Conservation (phyloP, 2,329 filamentous ascomycete species). For the Fusarium transvaalense region DNA sequence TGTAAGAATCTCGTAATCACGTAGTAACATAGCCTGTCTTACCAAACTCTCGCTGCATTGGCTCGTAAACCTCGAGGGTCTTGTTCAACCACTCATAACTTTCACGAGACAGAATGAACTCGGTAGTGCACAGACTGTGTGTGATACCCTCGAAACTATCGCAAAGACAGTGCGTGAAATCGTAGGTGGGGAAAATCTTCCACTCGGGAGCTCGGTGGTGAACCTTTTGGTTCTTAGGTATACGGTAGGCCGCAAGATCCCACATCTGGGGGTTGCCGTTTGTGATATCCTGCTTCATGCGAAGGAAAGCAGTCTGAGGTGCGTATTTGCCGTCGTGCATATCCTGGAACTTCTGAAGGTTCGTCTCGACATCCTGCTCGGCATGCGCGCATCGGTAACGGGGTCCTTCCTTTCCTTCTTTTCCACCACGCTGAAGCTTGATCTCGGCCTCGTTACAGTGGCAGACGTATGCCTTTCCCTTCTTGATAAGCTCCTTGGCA, state of each 20-base stretch:
- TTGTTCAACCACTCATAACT: conserved; percentile 94
- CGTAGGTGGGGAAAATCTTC: conserved; percentile 96
- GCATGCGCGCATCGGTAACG: conserved; percentile 87
- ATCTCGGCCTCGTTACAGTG: conserved; percentile 86
- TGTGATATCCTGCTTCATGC: conserved; percentile 92
- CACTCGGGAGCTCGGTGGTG: conserved; percentile 89
- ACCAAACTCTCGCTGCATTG: conserved; percentile 91
- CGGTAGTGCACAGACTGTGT: conserved; percentile 92
- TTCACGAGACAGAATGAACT: conserved; percentile 85
- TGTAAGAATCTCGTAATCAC: background rate
- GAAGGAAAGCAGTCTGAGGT: conserved; percentile 83
- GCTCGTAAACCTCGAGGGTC: conserved; percentile 83
- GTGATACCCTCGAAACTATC: conserved; percentile 94
- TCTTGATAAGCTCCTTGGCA: conserved; percentile 83
- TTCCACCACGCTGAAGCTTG: conserved; percentile 87
- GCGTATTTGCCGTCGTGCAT: conserved; percentile 95
- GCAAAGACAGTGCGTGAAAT: conserved; percentile 90
- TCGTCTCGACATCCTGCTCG: conserved; percentile 78
- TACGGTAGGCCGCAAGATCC: conserved; percentile 92
- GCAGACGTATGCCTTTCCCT: conserved; percentile 84
- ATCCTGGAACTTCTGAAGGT: conserved; percentile 83
- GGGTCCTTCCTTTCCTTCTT: conserved; percentile 71
- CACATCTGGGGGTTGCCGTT: conserved; percentile 95
- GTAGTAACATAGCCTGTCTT: background rate
- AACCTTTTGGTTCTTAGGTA: conserved; percentile 76